Evolutionary conservation across 805 yeast genomes (phyloP).

Genomic region (Pichia kluyveri): DNA sequence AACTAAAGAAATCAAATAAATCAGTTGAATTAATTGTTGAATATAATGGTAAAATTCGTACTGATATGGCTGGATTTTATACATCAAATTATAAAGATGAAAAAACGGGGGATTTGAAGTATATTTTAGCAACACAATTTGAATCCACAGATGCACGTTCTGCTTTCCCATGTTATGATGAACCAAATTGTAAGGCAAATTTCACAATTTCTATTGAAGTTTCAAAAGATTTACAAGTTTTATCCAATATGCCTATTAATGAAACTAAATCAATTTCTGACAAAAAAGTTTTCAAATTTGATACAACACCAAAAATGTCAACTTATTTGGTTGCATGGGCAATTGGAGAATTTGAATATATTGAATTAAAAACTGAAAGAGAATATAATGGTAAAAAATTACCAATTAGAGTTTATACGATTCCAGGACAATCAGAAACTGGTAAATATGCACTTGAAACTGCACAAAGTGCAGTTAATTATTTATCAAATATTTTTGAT

Average conservation of each 20-base stretch:
- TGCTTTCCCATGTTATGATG: slow-evolving; percentile 52
- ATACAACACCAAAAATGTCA: slow-evolving; percentile 45
- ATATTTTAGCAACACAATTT: slow-evolving; percentile 44
- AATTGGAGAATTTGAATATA: slow-evolving; percentile 45
- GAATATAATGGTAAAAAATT: slow-evolving; percentile 32
- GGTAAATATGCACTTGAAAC: slow-evolving; percentile 40
- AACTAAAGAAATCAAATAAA: slow-evolving; percentile 26
- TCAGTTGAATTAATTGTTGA: slow-evolving; percentile 23
- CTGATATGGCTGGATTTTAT: slow-evolving; percentile 51
- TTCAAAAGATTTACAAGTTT: slow-evolving; percentile 27
- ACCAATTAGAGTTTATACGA: slow-evolving; percentile 44
- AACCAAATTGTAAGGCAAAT: slow-evolving; percentile 47
- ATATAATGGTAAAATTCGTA: slow-evolving; percentile 38
- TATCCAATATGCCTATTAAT: slow-evolving; percentile 40
- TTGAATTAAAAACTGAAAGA: slow-evolving; percentile 36
- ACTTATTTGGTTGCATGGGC: slow-evolving; percentile 54
- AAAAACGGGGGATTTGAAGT: slow-evolving; percentile 26
- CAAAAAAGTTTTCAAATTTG: slow-evolving; percentile 28
- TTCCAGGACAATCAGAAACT: slow-evolving; percentile 37
- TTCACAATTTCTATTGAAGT: slow-evolving; percentile 36
- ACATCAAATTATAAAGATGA: slow-evolving; percentile 33
- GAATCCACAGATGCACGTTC: slow-evolving; percentile 53
- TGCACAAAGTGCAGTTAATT: slow-evolving; percentile 43
- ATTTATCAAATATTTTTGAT: slow-evolving; percentile 38
- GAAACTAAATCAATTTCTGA: neutral